A percentile compares a stretch with the other conserved stretches of the same genome.
These are phyloP conservation scores for Dothideomycetidae sp. DNA, from an alignment of 2,329 filamentous ascomycete species.

Conservation along the genomic window DNA sequence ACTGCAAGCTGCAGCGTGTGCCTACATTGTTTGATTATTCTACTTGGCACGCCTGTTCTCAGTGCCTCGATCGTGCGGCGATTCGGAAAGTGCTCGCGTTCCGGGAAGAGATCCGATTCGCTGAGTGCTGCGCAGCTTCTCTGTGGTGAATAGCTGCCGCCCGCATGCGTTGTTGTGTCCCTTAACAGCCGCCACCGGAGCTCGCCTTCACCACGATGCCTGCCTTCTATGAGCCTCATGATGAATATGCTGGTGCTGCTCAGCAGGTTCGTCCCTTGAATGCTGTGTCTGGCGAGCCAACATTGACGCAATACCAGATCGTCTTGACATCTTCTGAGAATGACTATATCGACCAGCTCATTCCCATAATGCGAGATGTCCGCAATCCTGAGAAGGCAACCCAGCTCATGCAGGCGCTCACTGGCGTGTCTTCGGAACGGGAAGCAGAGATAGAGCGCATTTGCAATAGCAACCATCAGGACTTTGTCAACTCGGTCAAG, in stretches of 20 bases:
- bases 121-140: too few relatives aligned
- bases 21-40: too few relatives aligned
- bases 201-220: conserved; percentile 22
- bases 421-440: conserved; percentile 69
- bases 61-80: too few relatives aligned
- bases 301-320: conserved; percentile 44
- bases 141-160: too few relatives aligned
- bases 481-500: conserved; percentile 87
- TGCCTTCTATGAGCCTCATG: conserved; percentile 29
- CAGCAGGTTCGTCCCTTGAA: conserved; percentile 31
- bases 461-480: conserved; percentile 89
- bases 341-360: conserved; percentile 91
- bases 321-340: conserved; percentile 81
- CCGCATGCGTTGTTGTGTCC: too few relatives aligned
- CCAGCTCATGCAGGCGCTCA: conserved; percentile 62
- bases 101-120: too few relatives aligned
- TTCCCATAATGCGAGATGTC: conserved; percentile 86
- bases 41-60: too few relatives aligned
- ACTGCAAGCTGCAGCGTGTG: too few relatives aligned
- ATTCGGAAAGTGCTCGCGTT: too few relatives aligned
- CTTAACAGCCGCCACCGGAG: too few relatives aligned
- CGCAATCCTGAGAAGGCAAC: conserved; percentile 57
- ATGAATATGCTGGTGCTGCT: conserved; percentile 35
- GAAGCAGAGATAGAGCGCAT: conserved; percentile 88
- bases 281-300: background rate